Evolutionary conservation across 768 basidiomycete species (phyloP).

Genomic region (Xanthoconium stramineum): DNA sequence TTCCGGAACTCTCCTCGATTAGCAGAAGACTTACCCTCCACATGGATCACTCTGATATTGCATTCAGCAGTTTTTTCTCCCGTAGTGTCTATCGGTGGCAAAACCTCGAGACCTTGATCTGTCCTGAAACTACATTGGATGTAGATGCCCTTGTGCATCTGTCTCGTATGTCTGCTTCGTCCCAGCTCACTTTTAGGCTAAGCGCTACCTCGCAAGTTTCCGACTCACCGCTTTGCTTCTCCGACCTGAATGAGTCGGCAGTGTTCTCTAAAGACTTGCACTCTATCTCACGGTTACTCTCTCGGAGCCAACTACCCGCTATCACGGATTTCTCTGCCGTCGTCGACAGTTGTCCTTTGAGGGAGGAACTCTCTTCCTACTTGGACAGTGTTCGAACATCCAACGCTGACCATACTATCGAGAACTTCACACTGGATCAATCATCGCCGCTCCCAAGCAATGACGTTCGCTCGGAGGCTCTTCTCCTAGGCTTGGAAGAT

Average conservation of each 20-base stretch:
- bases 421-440: fast-evolving
- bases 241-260: neutral
- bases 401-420: neutral
- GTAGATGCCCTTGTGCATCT: neutral
- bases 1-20: neutral
- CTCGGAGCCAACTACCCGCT: neutral
- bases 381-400: neutral
- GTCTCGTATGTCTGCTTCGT: neutral
- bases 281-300: neutral
- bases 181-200: neutral
- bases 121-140: neutral
- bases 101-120: neutral
- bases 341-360: neutral
- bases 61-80: neutral
- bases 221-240: neutral
- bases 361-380: neutral
- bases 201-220: neutral
- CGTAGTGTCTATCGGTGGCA: neutral
- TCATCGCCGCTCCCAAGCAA: neutral
- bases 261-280: neutral
- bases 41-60: neutral
- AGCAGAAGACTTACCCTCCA: neutral
- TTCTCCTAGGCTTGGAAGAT: neutral
- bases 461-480: neutral
- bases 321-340: neutral